Conservation (phyloP, 2,329 filamentous ascomycete species). For the Aureobasidium sp. region DNA sequence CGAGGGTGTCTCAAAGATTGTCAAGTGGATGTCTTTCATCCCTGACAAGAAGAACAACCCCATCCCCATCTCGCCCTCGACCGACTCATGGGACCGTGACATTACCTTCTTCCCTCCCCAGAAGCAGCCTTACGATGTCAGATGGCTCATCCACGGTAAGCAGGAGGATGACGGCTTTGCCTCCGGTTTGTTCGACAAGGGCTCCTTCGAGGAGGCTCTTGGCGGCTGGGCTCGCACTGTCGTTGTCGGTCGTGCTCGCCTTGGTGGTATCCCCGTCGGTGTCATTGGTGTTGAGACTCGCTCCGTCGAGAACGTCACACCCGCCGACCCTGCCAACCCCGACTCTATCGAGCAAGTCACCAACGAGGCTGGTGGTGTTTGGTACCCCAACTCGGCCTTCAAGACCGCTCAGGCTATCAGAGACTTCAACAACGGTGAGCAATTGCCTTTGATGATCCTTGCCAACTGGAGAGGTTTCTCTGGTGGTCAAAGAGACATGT, state of each 20-base stretch:
- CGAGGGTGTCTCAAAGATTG: constrained; percentile 93
- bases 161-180: constrained; percentile 79
- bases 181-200: constrained; percentile 88
- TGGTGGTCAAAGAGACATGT: constrained; percentile 98
- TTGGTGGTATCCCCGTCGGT: constrained; percentile 96
- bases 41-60: constrained; percentile 91
- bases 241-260: constrained; percentile 88
- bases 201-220: constrained; percentile 93
- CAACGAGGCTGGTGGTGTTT: constrained; percentile 95
- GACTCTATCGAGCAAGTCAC: constrained; percentile 94
- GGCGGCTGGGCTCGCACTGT: constrained; percentile 97
- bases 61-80: constrained; percentile 79
- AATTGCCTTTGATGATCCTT: constrained; percentile 96
- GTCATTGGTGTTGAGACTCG: constrained; percentile 96
- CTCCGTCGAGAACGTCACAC: constrained; percentile 91
- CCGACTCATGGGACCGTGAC: constrained; percentile 88
- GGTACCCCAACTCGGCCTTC: constrained; percentile 99
- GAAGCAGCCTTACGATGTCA: constrained; percentile 83
- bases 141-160: constrained; percentile 86
- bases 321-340: constrained; percentile 93
- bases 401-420: constrained; percentile 98
- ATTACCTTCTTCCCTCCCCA: constrained; percentile 70
- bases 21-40: constrained; percentile 95
- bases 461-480: constrained; percentile 99
- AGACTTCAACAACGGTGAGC: constrained; percentile 98